Base-by-base conservation (phyloP, 768 basidiomycete genomes). In the Calocera viscosa region DNA sequence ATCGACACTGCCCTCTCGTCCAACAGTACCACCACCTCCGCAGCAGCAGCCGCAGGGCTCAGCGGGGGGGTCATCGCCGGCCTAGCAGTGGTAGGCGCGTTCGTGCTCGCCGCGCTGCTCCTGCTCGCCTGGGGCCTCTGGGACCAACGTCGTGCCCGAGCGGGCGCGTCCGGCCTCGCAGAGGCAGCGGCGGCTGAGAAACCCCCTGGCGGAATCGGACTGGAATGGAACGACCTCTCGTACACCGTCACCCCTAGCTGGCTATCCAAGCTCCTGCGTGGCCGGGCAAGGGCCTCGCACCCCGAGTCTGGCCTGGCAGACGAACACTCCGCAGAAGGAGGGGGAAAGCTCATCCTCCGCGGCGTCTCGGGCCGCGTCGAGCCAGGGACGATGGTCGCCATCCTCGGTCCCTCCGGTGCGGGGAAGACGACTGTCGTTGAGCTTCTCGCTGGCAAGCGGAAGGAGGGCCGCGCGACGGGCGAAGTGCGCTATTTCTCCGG, bases 351-450 rank as follows among this genome's bases (percentile, higher is more conserved):
- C 39, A 81, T 96, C 17, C 78, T 97, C 41, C 85, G 91, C 72
- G 78, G 78, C 41, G 80, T 93, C 33, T 84, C 77, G 63, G 94
- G 94, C 0, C 75, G 76, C 11, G 83, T 95, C n/a, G 76, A 78
- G 1, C 84, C 91, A 0, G 93, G 94, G 11, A 83, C 89, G 68
- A 85, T 96, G 80, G 86, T 92, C 82, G 90, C 90, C n/a, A 84
- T 96, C 66, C 82, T 97, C 1, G 94, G 94, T 0, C 93, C 94
- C 0, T 28, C 65, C 85, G 86, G 87, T 66, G 91, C 92, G 19
- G 93, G 93, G 47, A 95, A 95, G 76, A 91, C 90, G 0, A 93
- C 94, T 0, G 79, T 97, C 39, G 87, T 96, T 19, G 94, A 98
- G 72, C 84, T 96, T 39, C 82, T 98, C 11, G 90, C 93, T 0